A percentile compares a stretch with the other conserved stretches of the same genome.
phyloP scores from a whole-genome alignment of 441 rosid genomes.

The Erysimum pusillum region DNA sequence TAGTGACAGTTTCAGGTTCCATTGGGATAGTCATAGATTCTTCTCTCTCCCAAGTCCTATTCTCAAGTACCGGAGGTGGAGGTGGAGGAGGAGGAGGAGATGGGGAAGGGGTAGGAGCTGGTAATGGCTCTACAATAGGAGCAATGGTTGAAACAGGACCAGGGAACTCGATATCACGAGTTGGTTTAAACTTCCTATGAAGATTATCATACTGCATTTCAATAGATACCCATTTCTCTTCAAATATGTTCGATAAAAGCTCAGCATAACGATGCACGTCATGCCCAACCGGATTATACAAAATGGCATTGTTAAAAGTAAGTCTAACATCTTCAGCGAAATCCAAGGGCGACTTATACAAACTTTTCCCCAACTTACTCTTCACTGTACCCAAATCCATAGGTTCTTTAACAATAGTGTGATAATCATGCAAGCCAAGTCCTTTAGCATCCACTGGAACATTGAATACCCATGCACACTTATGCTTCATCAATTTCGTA shows the following conservation, averaged over 20 bases:
- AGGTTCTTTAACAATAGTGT: constrained; percentile 76
- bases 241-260: constrained; percentile 62
- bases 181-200: constrained; percentile 44
- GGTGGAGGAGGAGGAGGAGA: constrained; percentile 41
- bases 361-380: constrained; percentile 57
- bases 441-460: constrained; percentile 85
- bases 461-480: constrained; percentile 85
- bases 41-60: constrained; percentile 59
- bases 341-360: constrained; percentile 70
- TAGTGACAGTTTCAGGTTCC: constrained; percentile 44
- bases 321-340: constrained; percentile 92
- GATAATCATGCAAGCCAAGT: constrained; percentile 79
- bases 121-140: constrained; percentile 47
- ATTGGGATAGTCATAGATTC: constrained; percentile 53
- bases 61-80: constrained; percentile 49
- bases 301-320: constrained; percentile 86
- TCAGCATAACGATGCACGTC: constrained; percentile 86
- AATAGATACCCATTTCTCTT: constrained; percentile 70
- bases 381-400: constrained; percentile 98
- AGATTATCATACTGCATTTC: constrained; percentile 54
- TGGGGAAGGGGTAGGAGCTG: constrained; percentile 36
- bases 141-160: constrained; percentile 52
- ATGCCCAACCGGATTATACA: constrained; percentile 85
- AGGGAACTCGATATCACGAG: constrained; percentile 46
- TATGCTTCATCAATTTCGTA: constrained; percentile 79